Conservation (phyloP, 768 basidiomycete genomes). For the Sarcomyxa edulis region DNA sequence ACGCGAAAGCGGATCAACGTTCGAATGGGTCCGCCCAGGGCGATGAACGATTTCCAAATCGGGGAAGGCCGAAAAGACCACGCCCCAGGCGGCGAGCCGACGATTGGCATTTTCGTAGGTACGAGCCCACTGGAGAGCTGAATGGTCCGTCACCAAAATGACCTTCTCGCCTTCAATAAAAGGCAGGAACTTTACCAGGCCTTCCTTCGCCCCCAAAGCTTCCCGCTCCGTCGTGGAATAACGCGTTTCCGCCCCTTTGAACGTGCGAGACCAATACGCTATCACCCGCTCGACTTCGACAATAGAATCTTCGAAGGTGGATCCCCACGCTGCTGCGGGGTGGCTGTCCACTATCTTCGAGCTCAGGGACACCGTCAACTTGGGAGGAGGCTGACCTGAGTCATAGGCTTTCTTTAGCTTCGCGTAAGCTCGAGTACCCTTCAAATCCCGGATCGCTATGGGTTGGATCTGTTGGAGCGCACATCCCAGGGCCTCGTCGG, state of each 20-base stretch:
- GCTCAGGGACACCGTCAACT: constrained; percentile 16
- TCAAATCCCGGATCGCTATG: constrained; percentile 23
- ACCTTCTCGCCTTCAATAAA: too few species aligned
- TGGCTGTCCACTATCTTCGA: constrained; percentile 12
- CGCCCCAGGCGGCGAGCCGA: constrained; percentile 15
- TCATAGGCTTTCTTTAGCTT: constrained; percentile 15
- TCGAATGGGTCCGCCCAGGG: too few species aligned
- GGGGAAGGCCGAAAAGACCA: too few species aligned
- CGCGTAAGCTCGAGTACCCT: constrained; percentile 21
- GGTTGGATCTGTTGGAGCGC: too few species aligned
- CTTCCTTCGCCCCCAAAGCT: too few species aligned
- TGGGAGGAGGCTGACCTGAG: constrained; percentile 13
- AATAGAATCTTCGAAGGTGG: constrained; percentile 15
- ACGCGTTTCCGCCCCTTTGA: constrained; percentile 13
- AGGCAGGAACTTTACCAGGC: too few species aligned
- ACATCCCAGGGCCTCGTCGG: too few species aligned
- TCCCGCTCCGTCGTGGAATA: too few species aligned
- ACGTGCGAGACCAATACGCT: constrained; percentile 22
- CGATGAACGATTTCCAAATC: too few species aligned
- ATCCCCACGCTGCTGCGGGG: constrained; percentile 11
- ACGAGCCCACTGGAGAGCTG: too few species aligned
- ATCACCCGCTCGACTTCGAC: constrained; percentile 24
- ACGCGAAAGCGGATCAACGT: too few species aligned
- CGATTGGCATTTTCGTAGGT: constrained; percentile 13
- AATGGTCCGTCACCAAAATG: too few species aligned